A percentile compares a stretch with the other conserved stretches of the same genome.
Evolutionary conservation across 371 early-diverging fungal genomes (phyloP).

Genomic region (Zychaea mexicana): DNA sequence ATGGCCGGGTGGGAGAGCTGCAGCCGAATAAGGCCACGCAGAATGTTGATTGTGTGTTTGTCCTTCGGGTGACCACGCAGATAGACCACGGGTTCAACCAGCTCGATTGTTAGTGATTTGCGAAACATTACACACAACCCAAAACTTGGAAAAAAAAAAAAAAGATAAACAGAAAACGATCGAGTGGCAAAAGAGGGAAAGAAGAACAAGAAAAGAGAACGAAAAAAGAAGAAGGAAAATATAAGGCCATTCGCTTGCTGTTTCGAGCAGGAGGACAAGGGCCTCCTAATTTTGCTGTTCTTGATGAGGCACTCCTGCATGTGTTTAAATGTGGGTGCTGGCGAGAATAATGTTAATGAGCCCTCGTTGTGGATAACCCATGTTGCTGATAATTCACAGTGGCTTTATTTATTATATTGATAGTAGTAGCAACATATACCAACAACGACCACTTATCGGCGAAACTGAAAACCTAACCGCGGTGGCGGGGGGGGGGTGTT

Average conservation of each 20-base stretch:
- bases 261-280: no score
- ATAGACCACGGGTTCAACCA: conserved; percentile 42
- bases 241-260: background rate
- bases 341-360: no score
- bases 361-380: no score
- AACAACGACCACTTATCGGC: background rate
- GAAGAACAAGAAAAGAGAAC: conserved; percentile 12
- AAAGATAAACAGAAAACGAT: background rate
- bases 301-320: conserved; percentile 12
- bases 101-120: conserved; percentile 38
- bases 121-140: conserved; percentile 29
- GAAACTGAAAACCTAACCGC: background rate
- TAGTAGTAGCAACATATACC: no score
- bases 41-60: conserved; percentile 33
- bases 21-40: conserved; percentile 38
- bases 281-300: background rate
- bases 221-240: background rate
- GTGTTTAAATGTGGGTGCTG: no score
- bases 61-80: conserved; percentile 38
- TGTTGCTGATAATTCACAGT: no score
- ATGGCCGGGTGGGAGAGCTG: conserved; percentile 20
- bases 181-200: conserved; percentile 11
- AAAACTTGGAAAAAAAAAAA: conserved; percentile 10
- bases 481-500: background rate
- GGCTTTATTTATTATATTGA: no score